Base-by-base conservation (phyloP, 1,284 basidiomycete genomes). In the Papiliotrema laurentii region DNA sequence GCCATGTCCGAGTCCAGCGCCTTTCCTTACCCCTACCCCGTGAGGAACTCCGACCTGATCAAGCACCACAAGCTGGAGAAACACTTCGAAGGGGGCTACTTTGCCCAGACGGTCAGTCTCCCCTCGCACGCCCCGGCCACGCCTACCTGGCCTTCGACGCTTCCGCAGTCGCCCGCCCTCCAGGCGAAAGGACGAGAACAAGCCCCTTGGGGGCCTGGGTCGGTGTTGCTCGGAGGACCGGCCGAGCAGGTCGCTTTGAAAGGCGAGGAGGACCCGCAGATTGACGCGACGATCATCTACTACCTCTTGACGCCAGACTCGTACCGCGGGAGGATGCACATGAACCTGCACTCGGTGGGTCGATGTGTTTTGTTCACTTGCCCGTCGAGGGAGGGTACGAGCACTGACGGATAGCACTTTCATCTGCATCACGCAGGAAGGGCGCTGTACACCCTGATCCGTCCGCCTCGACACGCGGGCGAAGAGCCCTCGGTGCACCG, bases 401-500 rank as follows among this genome's bases (percentile, higher is more conserved):
- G 39, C 39, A 33, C 43, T 36, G 26, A 11, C 45, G 16, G 18
- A 43, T 13, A 19, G 40, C 49, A 44, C 30, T 72, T 69, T 50
- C 67, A 70, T 55, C 35, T 66, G 10, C 68, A 60, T 21, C 68
- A 72, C 47, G 45, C 57, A 31, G 70, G 72, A 7, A 58, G 70
- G 16, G 55, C 69, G 0, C 53, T 58, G 2, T 73, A 73, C 60
- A 73, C 72, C 6, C 59, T 73, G 27, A 64, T 71, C 47, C 53
- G 55, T 47, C 69, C 58, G 2, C 28, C 60, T 2, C 37, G 30
- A 5, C 22, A 37, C 3, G 26, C 43, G 9, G 42, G 43, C 13
- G 43, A 33, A 2, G 28, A 19, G 10, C 66, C 68, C 0, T 49
- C 55, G 21, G 58, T 71, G 47, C 61, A 66, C 31, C 54, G 61